Percentiles rank a stretch among this genome's conserved stretches.
Evolutionary conservation across 805 yeast genomes (phyloP).

Genomic region (Lachancea waltii): DNA sequence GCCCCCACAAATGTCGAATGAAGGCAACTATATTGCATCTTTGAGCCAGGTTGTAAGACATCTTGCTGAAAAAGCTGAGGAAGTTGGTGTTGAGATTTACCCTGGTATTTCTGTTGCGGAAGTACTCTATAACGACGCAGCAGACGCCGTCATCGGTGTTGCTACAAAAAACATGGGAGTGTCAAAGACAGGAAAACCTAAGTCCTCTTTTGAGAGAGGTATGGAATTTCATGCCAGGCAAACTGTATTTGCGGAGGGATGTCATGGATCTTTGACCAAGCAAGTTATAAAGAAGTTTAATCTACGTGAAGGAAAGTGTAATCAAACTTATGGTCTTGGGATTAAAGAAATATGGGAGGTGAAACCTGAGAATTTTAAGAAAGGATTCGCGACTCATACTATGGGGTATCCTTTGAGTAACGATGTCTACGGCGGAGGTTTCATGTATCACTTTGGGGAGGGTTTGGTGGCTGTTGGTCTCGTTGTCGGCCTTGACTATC

Average conservation of each 20-base stretch:
- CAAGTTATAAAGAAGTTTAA: slow-evolving; percentile 62
- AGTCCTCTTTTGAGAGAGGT: slow-evolving; percentile 84
- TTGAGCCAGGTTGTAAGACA: slow-evolving; percentile 74
- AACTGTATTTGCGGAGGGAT: slow-evolving; percentile 95
- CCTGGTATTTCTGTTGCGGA: slow-evolving; percentile 86
- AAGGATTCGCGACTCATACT: slow-evolving; percentile 79
- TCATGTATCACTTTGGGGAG: slow-evolving; percentile 94
- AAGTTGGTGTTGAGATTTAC: slow-evolving; percentile 86
- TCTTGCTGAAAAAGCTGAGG: slow-evolving; percentile 85
- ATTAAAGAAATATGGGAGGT: slow-evolving; percentile 98
- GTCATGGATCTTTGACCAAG: slow-evolving; percentile 90
- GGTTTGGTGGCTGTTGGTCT: slow-evolving; percentile 86
- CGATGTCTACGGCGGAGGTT: slow-evolving; percentile 91
- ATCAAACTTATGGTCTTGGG: slow-evolving; percentile 94
- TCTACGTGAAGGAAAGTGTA: slow-evolving; percentile 55
- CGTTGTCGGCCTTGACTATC: slow-evolving; percentile 92
- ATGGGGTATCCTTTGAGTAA: slow-evolving; percentile 79
- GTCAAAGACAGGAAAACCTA: slow-evolving; percentile 66
- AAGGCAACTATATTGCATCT: slow-evolving; percentile 80
- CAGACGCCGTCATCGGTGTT: slow-evolving; percentile 64
- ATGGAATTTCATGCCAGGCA: slow-evolving; percentile 92
- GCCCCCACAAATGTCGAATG: slow-evolving; percentile 84
- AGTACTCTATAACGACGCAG: slow-evolving; percentile 55
- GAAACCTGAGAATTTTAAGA: slow-evolving; percentile 66
- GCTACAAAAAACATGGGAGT: slow-evolving; percentile 94